Conservation (phyloP, 2,329 filamentous ascomycete species). For the Ceratocystis colombiana region DNA sequence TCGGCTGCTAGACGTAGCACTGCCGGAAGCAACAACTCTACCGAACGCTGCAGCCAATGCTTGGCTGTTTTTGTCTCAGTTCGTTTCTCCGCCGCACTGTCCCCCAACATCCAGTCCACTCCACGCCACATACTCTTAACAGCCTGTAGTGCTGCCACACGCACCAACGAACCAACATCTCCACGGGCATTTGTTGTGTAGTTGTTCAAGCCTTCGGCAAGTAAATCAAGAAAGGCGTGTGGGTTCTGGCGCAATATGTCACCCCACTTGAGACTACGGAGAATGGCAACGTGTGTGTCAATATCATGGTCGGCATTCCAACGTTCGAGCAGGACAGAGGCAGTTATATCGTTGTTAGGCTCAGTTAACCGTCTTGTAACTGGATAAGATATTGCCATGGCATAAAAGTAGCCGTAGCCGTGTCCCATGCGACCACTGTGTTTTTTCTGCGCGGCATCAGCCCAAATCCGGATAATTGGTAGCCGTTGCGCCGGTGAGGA, state of each 20-base stretch:
- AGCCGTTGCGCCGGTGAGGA: constrained; percentile 33
- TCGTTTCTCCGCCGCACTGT: constrained; percentile 21
- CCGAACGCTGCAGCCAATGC: constrained; percentile 30
- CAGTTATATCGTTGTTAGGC: constrained; percentile 32
- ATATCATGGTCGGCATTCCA: constrained; percentile 44
- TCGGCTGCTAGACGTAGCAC: constrained; percentile 66
- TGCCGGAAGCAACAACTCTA: constrained; percentile 39
- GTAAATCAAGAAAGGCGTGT: constrained; percentile 37
- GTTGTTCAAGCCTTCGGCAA: constrained; percentile 61
- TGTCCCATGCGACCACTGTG: constrained; percentile 33
- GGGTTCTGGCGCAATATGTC: constrained; percentile 37
- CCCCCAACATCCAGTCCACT: constrained; percentile 29
- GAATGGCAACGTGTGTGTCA: constrained; percentile 45
- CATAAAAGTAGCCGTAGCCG: constrained; percentile 45
- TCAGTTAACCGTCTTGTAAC: constrained; percentile 29
- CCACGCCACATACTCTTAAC: constrained; percentile 51
- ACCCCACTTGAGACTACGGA: constrained; percentile 44
- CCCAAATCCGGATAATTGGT: constrained; percentile 40
- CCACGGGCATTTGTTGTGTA: constrained; percentile 85
- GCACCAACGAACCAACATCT: constrained; percentile 78
- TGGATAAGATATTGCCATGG: constrained; percentile 43
- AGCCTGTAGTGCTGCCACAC: constrained; percentile 69
- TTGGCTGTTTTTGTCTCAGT: too few relatives aligned
- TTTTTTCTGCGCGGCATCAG: constrained; percentile 34
- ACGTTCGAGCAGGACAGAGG: constrained; percentile 40